A percentile compares a stretch with the other conserved stretches of the same genome.
These are phyloP conservation scores for Ganoderma sinense DNA, from an alignment of 1,284 basidiomycete species.

Conservation along the genomic window DNA sequence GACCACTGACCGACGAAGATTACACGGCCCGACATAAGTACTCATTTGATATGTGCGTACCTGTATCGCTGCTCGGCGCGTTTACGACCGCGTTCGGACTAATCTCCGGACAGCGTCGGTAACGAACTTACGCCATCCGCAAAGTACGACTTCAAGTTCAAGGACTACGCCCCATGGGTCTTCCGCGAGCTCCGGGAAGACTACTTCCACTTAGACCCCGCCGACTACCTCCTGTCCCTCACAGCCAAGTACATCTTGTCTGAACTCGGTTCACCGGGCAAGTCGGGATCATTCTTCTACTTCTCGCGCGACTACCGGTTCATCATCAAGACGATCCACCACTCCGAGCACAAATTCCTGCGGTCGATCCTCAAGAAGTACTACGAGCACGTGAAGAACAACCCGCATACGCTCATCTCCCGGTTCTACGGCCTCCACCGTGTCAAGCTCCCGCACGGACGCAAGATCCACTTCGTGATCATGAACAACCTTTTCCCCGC, in stretches of 20 bases:
- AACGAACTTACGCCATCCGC: constrained; percentile 98
- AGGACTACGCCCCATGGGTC: constrained; percentile 98
- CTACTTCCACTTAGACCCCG: constrained; percentile 94
- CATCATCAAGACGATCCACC: constrained; percentile 99
- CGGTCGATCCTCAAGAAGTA: constrained; percentile 87
- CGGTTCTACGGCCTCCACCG: constrained; percentile 97
- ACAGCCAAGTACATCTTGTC: constrained; percentile 98
- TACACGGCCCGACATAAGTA: constrained; percentile 94
- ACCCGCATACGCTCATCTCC: constrained; percentile 94
- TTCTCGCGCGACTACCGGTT: constrained; percentile 99
- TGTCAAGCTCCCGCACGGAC: constrained; percentile 93
- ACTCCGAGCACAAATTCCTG: constrained; percentile 94
- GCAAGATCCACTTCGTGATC: constrained; percentile 99
- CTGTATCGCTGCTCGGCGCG: constrained; percentile 39
- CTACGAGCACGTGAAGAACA: constrained; percentile 86
- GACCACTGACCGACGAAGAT: constrained; percentile 87
- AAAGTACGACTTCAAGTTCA: constrained; percentile 98
- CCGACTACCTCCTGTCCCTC: constrained; percentile 95
- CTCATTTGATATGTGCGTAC: constrained; percentile 92
- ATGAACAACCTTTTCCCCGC: constrained; percentile 99
- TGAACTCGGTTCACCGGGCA: constrained; percentile 98
- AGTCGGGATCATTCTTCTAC: constrained; percentile 99
- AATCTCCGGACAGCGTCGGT: constrained; percentile 69
- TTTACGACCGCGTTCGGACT: constrained; percentile 17
- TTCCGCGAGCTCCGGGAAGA: constrained; percentile 96